phyloP scores from a whole-genome alignment of 2,329 filamentous ascomycete genomes.

The Pyricularia pennisetigena region DNA sequence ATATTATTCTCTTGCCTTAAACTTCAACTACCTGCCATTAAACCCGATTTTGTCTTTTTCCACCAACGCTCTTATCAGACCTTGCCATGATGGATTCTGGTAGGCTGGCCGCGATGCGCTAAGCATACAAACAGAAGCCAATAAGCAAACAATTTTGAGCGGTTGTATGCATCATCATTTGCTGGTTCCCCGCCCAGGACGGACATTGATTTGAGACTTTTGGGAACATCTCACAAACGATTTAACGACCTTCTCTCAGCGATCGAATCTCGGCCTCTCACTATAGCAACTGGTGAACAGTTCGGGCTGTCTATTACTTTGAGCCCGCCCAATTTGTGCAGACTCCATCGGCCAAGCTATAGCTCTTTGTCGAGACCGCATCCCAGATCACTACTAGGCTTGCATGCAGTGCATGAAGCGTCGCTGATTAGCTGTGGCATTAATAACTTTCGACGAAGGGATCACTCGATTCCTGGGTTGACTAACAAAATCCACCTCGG shows the following conservation, averaged over 20 bases:
- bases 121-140: not conserved
- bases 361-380: not conserved
- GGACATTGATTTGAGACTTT: not conserved
- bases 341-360: not conserved
- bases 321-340: not conserved
- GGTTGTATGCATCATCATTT: not conserved
- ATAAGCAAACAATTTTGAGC: not conserved
- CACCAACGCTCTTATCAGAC: not conserved
- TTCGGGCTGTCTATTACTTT: not conserved
- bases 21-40: not conserved
- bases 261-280: not conserved
- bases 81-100: not conserved
- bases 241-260: not conserved
- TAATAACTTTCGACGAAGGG: not conserved
- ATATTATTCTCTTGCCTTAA: not conserved
- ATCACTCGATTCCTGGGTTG: not conserved
- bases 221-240: not conserved
- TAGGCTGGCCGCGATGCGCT: not conserved
- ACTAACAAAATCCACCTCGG: not conserved
- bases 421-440: not conserved
- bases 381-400: not conserved
- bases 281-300: not conserved
- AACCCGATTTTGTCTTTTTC: not conserved
- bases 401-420: not conserved
- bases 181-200: not conserved